These are phyloP conservation scores for Capronia coronata DNA, from an alignment of 2,329 filamentous ascomycete genomes.

Conservation along the genomic window DNA sequence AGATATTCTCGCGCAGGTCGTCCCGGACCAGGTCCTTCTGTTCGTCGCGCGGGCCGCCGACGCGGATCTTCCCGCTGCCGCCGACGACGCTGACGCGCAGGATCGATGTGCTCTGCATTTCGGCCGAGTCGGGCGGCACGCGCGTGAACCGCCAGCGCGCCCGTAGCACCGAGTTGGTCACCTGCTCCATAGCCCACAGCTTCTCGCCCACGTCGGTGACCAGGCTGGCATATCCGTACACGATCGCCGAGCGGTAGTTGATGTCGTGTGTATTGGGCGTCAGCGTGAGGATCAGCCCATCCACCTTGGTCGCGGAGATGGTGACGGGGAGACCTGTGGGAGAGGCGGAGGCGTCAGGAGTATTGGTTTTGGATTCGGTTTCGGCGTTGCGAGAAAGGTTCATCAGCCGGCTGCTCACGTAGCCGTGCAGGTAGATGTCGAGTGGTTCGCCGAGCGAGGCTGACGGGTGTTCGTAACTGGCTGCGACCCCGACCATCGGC, in stretches of 20 bases:
- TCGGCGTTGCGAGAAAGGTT: constrained; percentile 59
- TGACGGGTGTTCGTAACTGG: constrained; percentile 58
- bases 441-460: constrained; percentile 57
- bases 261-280: constrained; percentile 75
- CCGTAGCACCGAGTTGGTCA: constrained; percentile 68
- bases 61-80: constrained; percentile 68
- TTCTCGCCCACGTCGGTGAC: constrained; percentile 65
- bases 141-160: constrained; percentile 65
- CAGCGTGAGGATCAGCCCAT: constrained; percentile 71
- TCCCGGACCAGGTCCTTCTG: constrained; percentile 47
- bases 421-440: constrained; percentile 76
- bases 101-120: constrained; percentile 68
- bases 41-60: constrained; percentile 56
- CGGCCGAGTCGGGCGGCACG: constrained; percentile 62
- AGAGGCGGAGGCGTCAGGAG: neutral
- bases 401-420: constrained; percentile 71
- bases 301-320: constrained; percentile 65
- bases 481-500: constrained; percentile 81
- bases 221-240: constrained; percentile 65
- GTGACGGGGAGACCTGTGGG: constrained; percentile 56
- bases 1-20: constrained; percentile 47
- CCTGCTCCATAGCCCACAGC: constrained; percentile 67
- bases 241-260: constrained; percentile 74
- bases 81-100: constrained; percentile 61
- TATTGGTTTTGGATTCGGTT: constrained; percentile 31